Evolutionary conservation across 164 flowering plant genomes (phyloP).

Genomic region (Piper longum): DNA sequence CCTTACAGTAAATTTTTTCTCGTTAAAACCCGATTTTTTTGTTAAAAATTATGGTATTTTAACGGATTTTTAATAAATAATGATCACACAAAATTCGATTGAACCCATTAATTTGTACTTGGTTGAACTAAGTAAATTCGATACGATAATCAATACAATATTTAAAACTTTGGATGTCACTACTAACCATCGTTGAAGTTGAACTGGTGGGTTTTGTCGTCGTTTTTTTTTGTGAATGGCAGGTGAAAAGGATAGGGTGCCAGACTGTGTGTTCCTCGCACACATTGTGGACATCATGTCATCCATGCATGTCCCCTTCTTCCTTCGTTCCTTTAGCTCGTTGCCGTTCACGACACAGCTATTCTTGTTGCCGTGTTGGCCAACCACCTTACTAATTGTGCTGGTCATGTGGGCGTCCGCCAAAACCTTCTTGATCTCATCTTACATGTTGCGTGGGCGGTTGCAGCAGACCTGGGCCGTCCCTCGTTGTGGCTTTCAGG

Average conservation of each 20-base stretch:
- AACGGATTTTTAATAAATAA: too few relatives aligned
- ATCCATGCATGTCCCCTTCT: constrained; percentile 54
- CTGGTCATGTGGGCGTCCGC: constrained; percentile 57
- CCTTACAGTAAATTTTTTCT: too few relatives aligned
- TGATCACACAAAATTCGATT: too few relatives aligned
- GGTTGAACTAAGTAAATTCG: too few relatives aligned
- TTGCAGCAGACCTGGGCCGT: constrained; percentile 72
- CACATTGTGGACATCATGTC: constrained; percentile 63
- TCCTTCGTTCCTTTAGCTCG: constrained; percentile 40
- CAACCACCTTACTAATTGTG: constrained; percentile 28
- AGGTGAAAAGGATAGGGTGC: constrained; percentile 35
- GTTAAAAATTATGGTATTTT: too few relatives aligned
- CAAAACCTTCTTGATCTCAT: constrained; percentile 43
- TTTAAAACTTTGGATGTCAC: too few relatives aligned
- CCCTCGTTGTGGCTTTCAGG: constrained; percentile 89
- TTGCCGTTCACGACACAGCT: constrained; percentile 32
- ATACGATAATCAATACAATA: too few relatives aligned
- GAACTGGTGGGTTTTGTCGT: too few relatives aligned
- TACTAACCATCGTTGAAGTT: too few relatives aligned
- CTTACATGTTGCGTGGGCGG: constrained; percentile 44
- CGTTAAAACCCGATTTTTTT: too few relatives aligned
- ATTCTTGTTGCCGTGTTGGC: constrained; percentile 49
- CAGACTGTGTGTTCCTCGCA: constrained; percentile 82
- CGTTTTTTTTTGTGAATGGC: constrained; percentile 5
- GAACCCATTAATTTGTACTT: too few relatives aligned